Evolutionary conservation across 192 early-diverging fungal genomes (phyloP).

Genomic region (Backusella circina): DNA sequence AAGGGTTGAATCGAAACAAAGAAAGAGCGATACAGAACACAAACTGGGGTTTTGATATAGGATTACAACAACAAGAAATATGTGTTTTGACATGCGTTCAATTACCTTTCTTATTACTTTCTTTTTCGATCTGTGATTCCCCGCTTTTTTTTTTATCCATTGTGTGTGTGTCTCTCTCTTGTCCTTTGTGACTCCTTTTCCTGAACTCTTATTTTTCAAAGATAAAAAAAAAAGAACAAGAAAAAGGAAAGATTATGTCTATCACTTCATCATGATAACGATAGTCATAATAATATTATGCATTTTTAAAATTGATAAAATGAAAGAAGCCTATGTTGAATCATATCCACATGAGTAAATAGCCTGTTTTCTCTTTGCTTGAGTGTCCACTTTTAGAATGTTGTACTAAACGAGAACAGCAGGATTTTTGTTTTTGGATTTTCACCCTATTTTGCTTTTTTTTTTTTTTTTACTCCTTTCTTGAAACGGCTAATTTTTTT

Average conservation of each 20-base stretch:
- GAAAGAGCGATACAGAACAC: no score
- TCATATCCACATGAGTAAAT: not conserved
- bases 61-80: not conserved
- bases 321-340: not conserved
- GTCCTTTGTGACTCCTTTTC: not conserved
- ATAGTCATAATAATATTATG: not conserved
- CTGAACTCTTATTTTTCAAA: not conserved
- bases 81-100: no score
- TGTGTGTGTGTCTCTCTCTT: not conserved
- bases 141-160: not conserved
- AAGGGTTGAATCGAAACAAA: not conserved
- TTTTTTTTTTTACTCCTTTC: not conserved
- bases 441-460: not conserved
- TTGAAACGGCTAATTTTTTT: not conserved
- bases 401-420: not conserved
- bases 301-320: not conserved
- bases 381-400: not conserved
- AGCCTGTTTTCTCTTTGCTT: not conserved
- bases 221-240: not conserved
- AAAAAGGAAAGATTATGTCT: not conserved
- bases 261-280: not conserved
- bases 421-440: not conserved
- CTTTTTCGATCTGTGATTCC: not conserved
- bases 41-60: not conserved
- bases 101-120: no score